Evolutionary conservation across 2,329 filamentous ascomycete species (phyloP).

Genomic region (Neonectria ditissima): DNA sequence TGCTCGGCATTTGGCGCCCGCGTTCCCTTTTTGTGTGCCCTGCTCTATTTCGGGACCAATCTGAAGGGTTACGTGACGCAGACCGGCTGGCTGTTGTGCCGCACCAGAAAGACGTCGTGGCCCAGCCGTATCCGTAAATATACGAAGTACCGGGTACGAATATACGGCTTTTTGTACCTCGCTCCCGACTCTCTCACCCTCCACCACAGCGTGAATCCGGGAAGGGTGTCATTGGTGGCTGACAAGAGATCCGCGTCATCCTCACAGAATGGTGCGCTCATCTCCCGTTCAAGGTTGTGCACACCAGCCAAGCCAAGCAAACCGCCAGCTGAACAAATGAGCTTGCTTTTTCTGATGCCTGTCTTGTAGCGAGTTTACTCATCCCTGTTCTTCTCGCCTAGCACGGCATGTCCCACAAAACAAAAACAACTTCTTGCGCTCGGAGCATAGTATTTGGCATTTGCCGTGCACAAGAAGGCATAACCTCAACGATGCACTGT

Average conservation of each 20-base stretch:
- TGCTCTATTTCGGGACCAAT: constrained; percentile 19
- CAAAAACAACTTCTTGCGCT: constrained; percentile 7
- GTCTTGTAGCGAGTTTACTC: background rate
- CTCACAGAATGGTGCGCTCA: constrained; percentile 1
- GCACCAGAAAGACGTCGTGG: constrained; percentile 2
- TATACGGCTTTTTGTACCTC: background rate
- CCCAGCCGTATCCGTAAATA: background rate
- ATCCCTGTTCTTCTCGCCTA: constrained; percentile 18
- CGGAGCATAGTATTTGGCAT: constrained; percentile 22
- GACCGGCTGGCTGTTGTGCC: constrained; percentile 1
- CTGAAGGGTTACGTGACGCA: constrained; percentile 13
- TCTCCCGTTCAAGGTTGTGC: background rate
- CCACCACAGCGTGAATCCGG: background rate
- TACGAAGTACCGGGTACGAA: background rate
- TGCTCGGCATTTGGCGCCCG: constrained; percentile 9
- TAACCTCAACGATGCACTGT: too few species aligned
- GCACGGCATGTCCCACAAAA: constrained; percentile 19
- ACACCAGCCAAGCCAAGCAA: constrained; percentile 10
- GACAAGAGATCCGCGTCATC: background rate
- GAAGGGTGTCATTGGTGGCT: background rate
- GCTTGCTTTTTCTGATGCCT: constrained; percentile 2
- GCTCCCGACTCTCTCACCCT: too few species aligned
- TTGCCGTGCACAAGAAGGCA: background rate
- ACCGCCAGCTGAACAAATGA: constrained; percentile 20
- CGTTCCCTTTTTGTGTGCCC: background rate